Evolutionary conservation across 345 rosid species (phyloP), one percentile per base, ranked within the genome.

Genomic region (Heritiera littoralis): DNA sequence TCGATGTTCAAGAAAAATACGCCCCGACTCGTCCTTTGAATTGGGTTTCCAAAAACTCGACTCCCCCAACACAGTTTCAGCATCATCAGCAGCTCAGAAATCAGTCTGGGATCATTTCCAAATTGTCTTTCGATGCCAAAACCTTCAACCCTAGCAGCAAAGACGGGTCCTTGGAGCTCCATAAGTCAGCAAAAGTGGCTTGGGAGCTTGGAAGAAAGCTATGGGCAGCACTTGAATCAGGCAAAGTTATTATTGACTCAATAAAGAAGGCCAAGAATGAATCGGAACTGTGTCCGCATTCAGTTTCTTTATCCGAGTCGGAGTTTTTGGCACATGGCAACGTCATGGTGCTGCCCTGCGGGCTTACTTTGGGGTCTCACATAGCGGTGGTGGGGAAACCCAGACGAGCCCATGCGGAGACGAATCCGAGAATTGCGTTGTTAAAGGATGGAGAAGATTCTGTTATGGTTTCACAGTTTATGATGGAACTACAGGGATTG

Each of bases 301-400:
- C 98, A 49, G 83, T 92, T 78, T 82, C 90, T 30, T 59, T 92
- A 66, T 81, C 93, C 15, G 90, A 91, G 77, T 60, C 87, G 35
- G 93, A 93, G 20, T 89, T 93, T 86, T 63, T 78, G 86, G 77
- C 46, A 38, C 80, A 81, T 15, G 86, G 81, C 82, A 82, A 79
- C 54, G 6, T 93, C 78, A 80, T 95, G 93, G 87, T 84, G 83
- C 81, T 95, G 40, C 97, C 98, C 0, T 95, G 98, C 75, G 98
- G 97, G 77, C 89, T 95, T 52, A 91, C 97, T 14, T 77, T 93
- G 74, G 98, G 98, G 1, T 93, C 98, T 15, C 98, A 93, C 63
- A 75, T 95, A 14, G 91, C 98, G 18, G 77, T 95, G 78, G 97
- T 95, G 4, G 98, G 89, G 77, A 89, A 88, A 87, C 98, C 98